Percentiles rank a stretch among this genome's conserved stretches.
phyloP scores from a whole-genome alignment of 306 rosid species.

The Carpinus viminea region DNA sequence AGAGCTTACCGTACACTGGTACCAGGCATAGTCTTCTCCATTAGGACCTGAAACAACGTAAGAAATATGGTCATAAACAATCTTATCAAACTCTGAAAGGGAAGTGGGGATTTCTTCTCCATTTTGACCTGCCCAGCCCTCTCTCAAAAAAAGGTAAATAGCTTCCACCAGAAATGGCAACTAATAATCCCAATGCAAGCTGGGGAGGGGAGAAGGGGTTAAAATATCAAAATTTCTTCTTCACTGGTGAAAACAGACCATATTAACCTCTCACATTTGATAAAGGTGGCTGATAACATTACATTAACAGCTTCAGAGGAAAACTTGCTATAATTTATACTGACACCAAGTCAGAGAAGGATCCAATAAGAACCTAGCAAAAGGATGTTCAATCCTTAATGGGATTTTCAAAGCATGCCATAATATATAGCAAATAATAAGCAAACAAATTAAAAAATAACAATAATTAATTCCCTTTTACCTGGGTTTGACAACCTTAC shows the following conservation, averaged over 20 bases:
- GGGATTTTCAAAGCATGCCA: constrained; percentile 12
- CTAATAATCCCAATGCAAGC: not conserved
- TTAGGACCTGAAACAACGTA: constrained; percentile 77
- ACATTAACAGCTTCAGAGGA: not conserved
- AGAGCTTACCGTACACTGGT: constrained; percentile 86
- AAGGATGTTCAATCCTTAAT: not conserved
- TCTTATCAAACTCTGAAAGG: not conserved
- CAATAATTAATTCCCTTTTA: constrained; percentile 11
- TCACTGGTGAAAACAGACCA: not conserved
- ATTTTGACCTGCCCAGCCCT: not conserved
- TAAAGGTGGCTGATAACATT: not conserved
- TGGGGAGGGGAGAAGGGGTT: not conserved
- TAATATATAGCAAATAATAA: constrained; percentile 11
- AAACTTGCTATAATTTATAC: not conserved
- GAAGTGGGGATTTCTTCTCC: not conserved
- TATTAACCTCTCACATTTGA: not conserved
- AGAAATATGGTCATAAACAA: constrained; percentile 3
- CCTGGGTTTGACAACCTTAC: constrained; percentile 62
- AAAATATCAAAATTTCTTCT: not conserved
- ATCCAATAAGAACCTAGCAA: constrained; percentile 1
- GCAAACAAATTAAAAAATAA: not conserved
- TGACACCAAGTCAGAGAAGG: not conserved
- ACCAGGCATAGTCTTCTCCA: constrained; percentile 95
- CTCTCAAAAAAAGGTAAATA: not conserved
- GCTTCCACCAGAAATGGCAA: constrained; percentile 8